These are phyloP conservation scores for Leishmania mexicana DNA, from an alignment of 208 protist genomes.

Conservation along the genomic window DNA sequence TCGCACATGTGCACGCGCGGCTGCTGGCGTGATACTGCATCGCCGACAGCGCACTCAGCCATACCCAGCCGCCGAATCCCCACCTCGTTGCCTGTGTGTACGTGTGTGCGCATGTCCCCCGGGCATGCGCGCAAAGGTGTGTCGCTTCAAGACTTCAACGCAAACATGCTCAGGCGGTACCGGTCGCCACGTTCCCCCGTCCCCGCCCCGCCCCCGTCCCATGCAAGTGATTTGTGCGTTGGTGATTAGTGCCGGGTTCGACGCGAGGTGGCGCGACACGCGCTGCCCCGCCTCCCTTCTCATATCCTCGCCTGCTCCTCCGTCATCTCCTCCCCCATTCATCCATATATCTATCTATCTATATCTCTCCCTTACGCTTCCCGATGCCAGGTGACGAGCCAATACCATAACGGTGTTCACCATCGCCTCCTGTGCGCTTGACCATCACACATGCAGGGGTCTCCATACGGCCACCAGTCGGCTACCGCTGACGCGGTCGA, in stretches of 20 bases:
- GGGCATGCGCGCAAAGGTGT: not conserved
- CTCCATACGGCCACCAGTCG: not conserved
- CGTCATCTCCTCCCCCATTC: not conserved
- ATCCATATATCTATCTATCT: not conserved
- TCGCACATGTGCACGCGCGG: conserved; percentile 15
- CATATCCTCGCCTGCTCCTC: not conserved
- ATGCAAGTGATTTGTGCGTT: not conserved
- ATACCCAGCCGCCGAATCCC: not conserved
- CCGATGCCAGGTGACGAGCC: too few species aligned
- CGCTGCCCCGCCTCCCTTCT: not conserved
- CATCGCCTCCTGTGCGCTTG: not conserved
- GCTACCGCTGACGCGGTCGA: not conserved
- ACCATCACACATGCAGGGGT: not conserved
- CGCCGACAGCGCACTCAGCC: not conserved
- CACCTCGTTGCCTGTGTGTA: not conserved
- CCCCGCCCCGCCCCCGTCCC: too few species aligned
- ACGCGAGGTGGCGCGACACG: not conserved
- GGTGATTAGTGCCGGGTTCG: not conserved
- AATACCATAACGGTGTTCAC: not conserved
- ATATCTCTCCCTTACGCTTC: not conserved
- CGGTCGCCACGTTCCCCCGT: not conserved
- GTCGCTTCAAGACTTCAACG: not conserved
- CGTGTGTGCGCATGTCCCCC: not conserved
- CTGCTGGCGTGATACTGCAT: not conserved
- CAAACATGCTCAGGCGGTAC: not conserved